Evolutionary conservation across 1,284 basidiomycete species (phyloP).

Genomic region (Boletus smithii): DNA sequence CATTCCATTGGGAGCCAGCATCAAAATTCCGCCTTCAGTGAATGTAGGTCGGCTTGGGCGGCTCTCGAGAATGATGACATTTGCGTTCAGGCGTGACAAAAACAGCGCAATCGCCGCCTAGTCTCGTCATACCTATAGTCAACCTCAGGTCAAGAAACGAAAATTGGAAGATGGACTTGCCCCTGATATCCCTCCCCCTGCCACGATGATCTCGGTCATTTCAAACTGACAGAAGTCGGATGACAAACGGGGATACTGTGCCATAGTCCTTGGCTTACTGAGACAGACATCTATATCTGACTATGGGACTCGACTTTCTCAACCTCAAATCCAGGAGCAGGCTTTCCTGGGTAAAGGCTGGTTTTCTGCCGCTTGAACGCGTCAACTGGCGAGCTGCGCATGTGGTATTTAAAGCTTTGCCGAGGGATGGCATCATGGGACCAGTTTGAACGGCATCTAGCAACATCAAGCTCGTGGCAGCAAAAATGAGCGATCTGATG

Average conservation of each 20-base stretch:
- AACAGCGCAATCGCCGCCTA: constrained; percentile 29
- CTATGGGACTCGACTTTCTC: not conserved
- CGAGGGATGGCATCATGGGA: too few relatives aligned
- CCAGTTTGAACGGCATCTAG: too few relatives aligned
- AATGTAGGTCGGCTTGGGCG: constrained; percentile 16
- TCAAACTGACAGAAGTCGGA: not conserved
- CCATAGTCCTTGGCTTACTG: not conserved
- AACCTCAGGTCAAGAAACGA: not conserved
- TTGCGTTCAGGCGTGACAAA: constrained; percentile 22
- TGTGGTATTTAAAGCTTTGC: too few relatives aligned
- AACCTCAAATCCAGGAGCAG: too few relatives aligned
- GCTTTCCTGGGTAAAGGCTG: too few relatives aligned
- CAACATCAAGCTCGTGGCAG: too few relatives aligned
- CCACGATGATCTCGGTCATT: constrained; percentile 23
- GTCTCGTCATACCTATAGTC: not conserved
- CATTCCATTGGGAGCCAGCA: constrained; percentile 33
- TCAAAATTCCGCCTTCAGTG: constrained; percentile 28
- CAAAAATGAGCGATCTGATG: too few relatives aligned
- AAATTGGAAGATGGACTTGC: constrained; percentile 14
- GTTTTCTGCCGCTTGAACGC: constrained; percentile 23
- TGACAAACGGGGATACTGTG: not conserved
- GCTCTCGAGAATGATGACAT: constrained; percentile 25
- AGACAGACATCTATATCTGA: constrained; percentile 13
- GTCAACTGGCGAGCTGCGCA: constrained; percentile 13
- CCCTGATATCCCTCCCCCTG: constrained; percentile 27